Evolutionary conservation across 345 rosid genomes (phyloP).

Genomic region (Microcos paniculata): DNA sequence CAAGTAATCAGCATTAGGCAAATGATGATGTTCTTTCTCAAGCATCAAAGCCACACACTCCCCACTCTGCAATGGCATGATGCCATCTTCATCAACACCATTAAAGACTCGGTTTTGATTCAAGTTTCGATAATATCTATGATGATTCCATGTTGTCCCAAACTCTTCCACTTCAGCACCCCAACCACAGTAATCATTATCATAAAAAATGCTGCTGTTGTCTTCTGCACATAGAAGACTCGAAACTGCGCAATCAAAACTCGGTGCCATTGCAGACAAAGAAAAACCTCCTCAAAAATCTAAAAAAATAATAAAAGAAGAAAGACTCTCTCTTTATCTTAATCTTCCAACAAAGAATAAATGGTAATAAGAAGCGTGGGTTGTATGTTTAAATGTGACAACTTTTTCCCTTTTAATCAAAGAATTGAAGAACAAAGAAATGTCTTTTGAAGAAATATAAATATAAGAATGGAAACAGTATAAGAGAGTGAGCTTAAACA

Average conservation of each 20-base stretch:
- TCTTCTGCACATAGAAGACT: conserved; percentile 63
- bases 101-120: conserved; percentile 25
- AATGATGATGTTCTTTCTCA: conserved; percentile 56
- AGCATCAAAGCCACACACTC: conserved; percentile 53
- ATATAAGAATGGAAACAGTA: conserved; percentile 20
- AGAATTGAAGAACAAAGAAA: conserved; percentile 33
- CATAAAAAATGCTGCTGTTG: conserved; percentile 40
- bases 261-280: conserved; percentile 50
- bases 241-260: conserved; percentile 50
- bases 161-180: conserved; percentile 31
- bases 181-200: conserved; percentile 29
- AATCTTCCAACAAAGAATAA: conserved; percentile 5
- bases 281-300: background rate
- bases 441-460: background rate
- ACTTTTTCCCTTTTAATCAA: conserved; percentile 17
- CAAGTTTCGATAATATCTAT: conserved; percentile 27
- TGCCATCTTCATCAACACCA: conserved; percentile 22
- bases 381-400: conserved; percentile 3
- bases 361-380: conserved; percentile 5
- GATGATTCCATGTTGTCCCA: conserved; percentile 33
- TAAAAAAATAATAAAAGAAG: background rate
- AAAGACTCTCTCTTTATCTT: conserved; percentile 9
- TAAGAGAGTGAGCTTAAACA: conserved; percentile 12
- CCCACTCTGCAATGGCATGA: conserved; percentile 50
- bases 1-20: conserved; percentile 49